These are phyloP conservation scores for Vanderwaltozyma polyspora DNA, from an alignment of 805 yeast species.

Conservation along the genomic window DNA sequence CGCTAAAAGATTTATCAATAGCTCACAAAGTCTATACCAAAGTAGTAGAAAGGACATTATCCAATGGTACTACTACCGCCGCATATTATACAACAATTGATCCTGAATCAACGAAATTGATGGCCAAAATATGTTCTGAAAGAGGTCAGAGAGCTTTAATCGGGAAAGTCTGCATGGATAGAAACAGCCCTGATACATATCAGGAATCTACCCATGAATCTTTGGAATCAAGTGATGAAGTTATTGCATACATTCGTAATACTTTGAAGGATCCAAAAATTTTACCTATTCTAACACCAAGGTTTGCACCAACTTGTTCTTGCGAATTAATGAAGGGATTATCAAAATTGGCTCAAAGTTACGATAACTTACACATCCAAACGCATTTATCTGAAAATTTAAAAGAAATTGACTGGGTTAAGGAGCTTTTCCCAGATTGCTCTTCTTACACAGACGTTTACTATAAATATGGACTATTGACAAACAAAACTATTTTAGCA, in stretches of 20 bases:
- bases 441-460: constrained; percentile 68
- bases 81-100: constrained; percentile 88
- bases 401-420: constrained; percentile 65
- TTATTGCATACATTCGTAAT: constrained; percentile 44
- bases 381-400: constrained; percentile 84
- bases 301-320: constrained; percentile 87
- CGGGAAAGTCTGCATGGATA: constrained; percentile 92
- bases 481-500: constrained; percentile 65
- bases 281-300: constrained; percentile 75
- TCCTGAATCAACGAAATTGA: constrained; percentile 55
- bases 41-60: constrained; percentile 59
- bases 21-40: constrained; percentile 56
- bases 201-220: constrained; percentile 47
- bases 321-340: constrained; percentile 48
- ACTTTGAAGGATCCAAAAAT: constrained; percentile 46
- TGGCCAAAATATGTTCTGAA: constrained; percentile 58
- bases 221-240: constrained; percentile 39
- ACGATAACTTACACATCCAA: constrained; percentile 51
- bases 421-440: constrained; percentile 59
- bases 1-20: constrained; percentile 39
- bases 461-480: constrained; percentile 47
- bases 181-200: constrained; percentile 65
- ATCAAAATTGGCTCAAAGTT: constrained; percentile 42
- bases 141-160: constrained; percentile 80
- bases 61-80: constrained; percentile 84